Base-by-base conservation (phyloP, 1,284 basidiomycete genomes). In the Ceraceosorus guamensis region DNA sequence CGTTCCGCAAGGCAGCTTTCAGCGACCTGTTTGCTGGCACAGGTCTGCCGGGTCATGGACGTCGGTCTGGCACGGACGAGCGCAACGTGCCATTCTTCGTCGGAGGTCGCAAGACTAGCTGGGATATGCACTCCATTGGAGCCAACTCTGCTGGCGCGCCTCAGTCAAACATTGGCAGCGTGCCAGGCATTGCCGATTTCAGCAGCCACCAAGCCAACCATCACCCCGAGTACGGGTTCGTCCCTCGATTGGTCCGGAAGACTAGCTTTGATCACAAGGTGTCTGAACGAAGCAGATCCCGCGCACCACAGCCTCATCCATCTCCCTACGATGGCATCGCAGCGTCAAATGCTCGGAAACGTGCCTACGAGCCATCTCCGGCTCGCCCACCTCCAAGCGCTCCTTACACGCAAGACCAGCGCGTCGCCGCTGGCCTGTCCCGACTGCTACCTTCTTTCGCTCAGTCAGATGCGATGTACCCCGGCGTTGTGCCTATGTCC, bases 221-320 rank as follows among this genome's bases (percentile, higher is more conserved):
- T 48, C 70, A 75, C 55, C 71, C 73, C 5, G 70, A 74, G 43
- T 75, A 75, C 54, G 73, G 73, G 33, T 75, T 75, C 61, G 48
- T 75, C 39, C 73, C 73, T 2, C 64, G 73, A 10, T 52, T 74
- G 37, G 73, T 75, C 16, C 68, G 73, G 33, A 75, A 75, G 65
- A 75, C 73, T 4, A 73, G 70, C 48, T 75, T 75, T 56, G 73
- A 75, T 52, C 73, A 75, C 63, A 74, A 73, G 48, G 73, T 75
- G 31, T 39, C 56, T n/a, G 71, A 71, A 34, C 65, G 71, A 35
- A 73, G 71, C 58, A 59, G 63, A 46, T 71, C 69, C 11, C 61
- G 71, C 6, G 67, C 64, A 6, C 66, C 69, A 10, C 62, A 65
- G 11, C 31, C 34, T 24, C 44, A 44, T 35, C 37, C 14, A 5